Evolutionary conservation across 2,329 filamentous ascomycete genomes (phyloP), one percentile per base, ranked within the genome.

Genomic region (Pyrenochaeta sp.): DNA sequence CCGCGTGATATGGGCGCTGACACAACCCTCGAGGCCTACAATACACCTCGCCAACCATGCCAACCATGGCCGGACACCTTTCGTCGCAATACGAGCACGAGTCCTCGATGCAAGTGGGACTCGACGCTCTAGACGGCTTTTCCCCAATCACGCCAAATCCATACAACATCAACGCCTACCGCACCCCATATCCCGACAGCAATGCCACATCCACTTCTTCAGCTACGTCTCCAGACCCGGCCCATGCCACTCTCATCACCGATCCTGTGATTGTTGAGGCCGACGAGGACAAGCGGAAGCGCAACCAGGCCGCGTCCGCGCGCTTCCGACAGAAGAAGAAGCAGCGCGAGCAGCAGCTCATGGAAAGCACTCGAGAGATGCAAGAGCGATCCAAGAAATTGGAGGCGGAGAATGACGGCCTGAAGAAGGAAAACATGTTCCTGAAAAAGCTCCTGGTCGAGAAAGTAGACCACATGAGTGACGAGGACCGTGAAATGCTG

Each of bases 311-410:
- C 21, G 90, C 90, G 41, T 91, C 87, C 55, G 90, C 90, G 13
- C 87, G 90, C 35, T 96, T 96, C 81, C 87, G 90, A 47, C 85
- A 94, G 68, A 96, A 96, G 84, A 96, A 96, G 86, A 96, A 96
- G 83, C 89, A 94, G 75, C 87, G 90, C 36, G 90, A 96, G 77
- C 88, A 92, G 72, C 87, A 89, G 7, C 83, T 95, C 42, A 39
- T 68, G 36, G 67, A 70, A 31, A 53, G 60, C 38, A 67, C 46
- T 15, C 60, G 91, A 72, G 90, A 95, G 58, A 89, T 93, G 74
- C 83, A 83, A 19, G 88, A 94, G 31, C 91, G 91, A 74, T 88
- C 92, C 37, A 78, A 82, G 13, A 77, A 78, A 13, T 80, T 96
- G 6, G 89, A 95, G 73, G 80, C 44, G 6, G 66, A 70, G 48